Percentiles rank a stretch among this genome's conserved stretches.
phyloP scores from a whole-genome alignment of 73 alveolate species.

The Symbiodinium pilosum region DNA sequence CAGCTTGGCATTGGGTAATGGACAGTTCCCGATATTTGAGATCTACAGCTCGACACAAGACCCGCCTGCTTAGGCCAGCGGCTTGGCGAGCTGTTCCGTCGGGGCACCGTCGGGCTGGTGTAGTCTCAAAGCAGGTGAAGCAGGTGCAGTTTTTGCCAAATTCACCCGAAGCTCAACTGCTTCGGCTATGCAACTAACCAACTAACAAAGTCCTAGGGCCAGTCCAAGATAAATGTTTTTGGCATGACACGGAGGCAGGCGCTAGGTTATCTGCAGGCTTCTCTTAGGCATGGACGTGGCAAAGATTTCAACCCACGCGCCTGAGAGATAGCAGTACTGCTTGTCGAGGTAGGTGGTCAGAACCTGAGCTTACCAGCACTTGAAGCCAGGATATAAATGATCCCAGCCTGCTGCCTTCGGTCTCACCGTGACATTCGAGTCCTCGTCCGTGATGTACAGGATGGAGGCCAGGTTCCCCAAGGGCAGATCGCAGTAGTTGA shows the following conservation, averaged over 20 bases:
- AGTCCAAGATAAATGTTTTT: too few species aligned
- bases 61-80: constrained; percentile 17
- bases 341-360: not conserved
- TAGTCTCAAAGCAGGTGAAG: not conserved
- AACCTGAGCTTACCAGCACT: not conserved
- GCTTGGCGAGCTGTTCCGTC: constrained; percentile 20
- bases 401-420: constrained; percentile 44
- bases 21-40: too few species aligned
- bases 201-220: too few species aligned
- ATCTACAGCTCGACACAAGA: too few species aligned
- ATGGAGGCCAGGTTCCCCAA: constrained; percentile 84
- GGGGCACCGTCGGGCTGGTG: not conserved
- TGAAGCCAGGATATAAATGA: too few species aligned
- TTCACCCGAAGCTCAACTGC: too few species aligned
- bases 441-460: constrained; percentile 36
- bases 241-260: too few species aligned
- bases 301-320: not conserved
- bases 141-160: too few species aligned
- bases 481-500: constrained; percentile 51
- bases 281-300: too few species aligned
- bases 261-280: too few species aligned
- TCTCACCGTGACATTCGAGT: not conserved
- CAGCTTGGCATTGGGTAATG: not conserved
- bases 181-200: too few species aligned
- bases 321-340: not conserved